Percentiles rank a stretch among this genome's conserved stretches.
These are phyloP conservation scores for Helichrysum umbraculigerum DNA, from an alignment of 129 eudicot genomes.

Conservation along the genomic window DNA sequence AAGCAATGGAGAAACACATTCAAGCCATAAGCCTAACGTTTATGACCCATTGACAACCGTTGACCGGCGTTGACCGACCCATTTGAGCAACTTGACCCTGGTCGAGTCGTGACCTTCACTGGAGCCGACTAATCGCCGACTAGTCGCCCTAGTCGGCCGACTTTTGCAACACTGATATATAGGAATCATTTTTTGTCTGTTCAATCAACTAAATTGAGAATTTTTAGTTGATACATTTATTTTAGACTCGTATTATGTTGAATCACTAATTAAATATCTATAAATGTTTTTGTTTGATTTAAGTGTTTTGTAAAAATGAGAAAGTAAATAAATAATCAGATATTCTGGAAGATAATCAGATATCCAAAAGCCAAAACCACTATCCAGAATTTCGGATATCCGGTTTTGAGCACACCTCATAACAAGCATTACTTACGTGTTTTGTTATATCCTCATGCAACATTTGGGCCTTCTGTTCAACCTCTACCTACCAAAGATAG, in stretches of 20 bases:
- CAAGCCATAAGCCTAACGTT: too few relatives aligned
- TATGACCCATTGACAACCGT: too few relatives aligned
- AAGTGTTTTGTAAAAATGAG: neutral
- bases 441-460: conserved; percentile 78
- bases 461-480: conserved; percentile 57
- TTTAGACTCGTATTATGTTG: neutral
- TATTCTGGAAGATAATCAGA: neutral
- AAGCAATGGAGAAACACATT: too few relatives aligned
- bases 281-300: too few relatives aligned
- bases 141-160: too few relatives aligned
- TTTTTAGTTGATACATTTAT: neutral
- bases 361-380: neutral
- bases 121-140: too few relatives aligned
- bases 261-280: too few relatives aligned
- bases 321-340: neutral
- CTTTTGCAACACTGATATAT: too few relatives aligned
- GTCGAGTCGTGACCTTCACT: too few relatives aligned
- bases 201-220: neutral
- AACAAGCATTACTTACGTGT: conserved; percentile 53
- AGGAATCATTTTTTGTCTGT: neutral
- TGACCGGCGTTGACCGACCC: too few relatives aligned
- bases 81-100: too few relatives aligned
- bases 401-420: neutral
- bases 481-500: conserved; percentile 56
- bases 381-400: neutral